phyloP scores from a whole-genome alignment of 441 rosid species.

The Metrosideros polymorpha region DNA sequence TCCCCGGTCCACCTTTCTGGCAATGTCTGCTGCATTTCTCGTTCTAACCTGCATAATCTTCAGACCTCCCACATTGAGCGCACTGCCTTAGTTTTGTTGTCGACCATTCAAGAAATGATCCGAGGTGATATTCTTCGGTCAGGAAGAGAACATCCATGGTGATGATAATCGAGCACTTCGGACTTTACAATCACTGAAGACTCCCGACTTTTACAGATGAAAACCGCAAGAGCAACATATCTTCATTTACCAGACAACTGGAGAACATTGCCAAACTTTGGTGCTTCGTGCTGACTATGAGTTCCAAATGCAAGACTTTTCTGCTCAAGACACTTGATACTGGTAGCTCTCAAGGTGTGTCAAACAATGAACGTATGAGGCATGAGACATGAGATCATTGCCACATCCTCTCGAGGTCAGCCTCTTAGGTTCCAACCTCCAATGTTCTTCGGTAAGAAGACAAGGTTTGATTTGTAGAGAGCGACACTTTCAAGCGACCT shows the following conservation, averaged over 20 bases:
- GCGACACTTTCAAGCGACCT: neutral
- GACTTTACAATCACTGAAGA: too few relatives aligned
- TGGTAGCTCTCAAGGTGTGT: neutral
- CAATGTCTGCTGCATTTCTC: neutral
- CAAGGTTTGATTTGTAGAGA: rapidly evolving
- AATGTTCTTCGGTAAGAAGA: neutral
- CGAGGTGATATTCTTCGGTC: neutral
- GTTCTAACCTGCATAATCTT: neutral
- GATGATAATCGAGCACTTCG: neutral
- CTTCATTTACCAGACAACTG: rapidly evolving
- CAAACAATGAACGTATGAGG: neutral
- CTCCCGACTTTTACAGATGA: neutral
- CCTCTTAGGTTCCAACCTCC: neutral
- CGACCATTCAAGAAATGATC: neutral
- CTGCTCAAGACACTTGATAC: neutral
- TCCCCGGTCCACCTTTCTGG: rapidly evolving
- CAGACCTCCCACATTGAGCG: neutral
- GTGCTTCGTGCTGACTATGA: neutral
- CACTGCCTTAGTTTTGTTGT: neutral
- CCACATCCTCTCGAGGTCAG: neutral
- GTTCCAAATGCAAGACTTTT: neutral
- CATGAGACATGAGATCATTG: neutral
- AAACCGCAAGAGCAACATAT: neutral
- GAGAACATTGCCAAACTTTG: neutral
- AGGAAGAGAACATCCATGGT: neutral